Evolutionary conservation across 2,329 filamentous ascomycete genomes (phyloP).

Genomic region (Emericellopsis cladophorae): DNA sequence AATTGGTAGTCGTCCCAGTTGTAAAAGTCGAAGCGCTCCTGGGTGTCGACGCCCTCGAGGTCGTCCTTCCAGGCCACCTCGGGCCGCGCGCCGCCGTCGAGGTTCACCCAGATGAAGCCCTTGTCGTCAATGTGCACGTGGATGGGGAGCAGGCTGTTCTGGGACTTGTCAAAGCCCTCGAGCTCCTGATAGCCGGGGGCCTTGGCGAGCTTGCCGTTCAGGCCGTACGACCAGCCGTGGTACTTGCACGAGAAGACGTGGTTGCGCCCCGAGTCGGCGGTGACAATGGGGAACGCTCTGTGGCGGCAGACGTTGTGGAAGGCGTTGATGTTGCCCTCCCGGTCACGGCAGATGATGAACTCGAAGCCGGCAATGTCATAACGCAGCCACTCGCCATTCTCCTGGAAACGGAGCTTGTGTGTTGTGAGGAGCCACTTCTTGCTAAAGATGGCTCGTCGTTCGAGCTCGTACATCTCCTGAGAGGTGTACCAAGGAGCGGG

Average conservation of each 20-base stretch:
- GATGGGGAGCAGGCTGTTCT: constrained; percentile 43
- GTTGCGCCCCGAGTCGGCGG: constrained; percentile 33
- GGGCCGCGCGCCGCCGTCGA: constrained; percentile 30
- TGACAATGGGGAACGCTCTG: constrained; percentile 45
- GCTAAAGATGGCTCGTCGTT: constrained; percentile 38
- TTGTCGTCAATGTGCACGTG: constrained; percentile 38
- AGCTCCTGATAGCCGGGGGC: constrained; percentile 45
- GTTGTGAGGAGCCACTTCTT: constrained; percentile 29
- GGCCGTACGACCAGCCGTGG: constrained; percentile 50
- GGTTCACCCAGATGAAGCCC: constrained; percentile 47
- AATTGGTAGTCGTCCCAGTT: constrained; percentile 41
- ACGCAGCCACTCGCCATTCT: constrained; percentile 40
- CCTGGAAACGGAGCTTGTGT: constrained; percentile 2
- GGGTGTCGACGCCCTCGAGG: constrained; percentile 32
- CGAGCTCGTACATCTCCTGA: constrained; percentile 34
- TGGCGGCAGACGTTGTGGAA: constrained; percentile 54
- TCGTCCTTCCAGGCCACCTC: constrained; percentile 39
- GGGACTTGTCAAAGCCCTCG: constrained; percentile 39
- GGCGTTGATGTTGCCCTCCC: constrained; percentile 37
- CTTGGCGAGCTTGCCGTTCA: constrained; percentile 44
- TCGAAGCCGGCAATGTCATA: constrained; percentile 42
- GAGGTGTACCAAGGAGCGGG: constrained; percentile 18
- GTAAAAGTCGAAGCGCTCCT: constrained; percentile 29
- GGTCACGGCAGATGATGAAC: constrained; percentile 38
- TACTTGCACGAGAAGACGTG: constrained; percentile 46